Conservation (phyloP, 108 stramenopile species). For the Pinguiococcus pyrenoidosus region DNA sequence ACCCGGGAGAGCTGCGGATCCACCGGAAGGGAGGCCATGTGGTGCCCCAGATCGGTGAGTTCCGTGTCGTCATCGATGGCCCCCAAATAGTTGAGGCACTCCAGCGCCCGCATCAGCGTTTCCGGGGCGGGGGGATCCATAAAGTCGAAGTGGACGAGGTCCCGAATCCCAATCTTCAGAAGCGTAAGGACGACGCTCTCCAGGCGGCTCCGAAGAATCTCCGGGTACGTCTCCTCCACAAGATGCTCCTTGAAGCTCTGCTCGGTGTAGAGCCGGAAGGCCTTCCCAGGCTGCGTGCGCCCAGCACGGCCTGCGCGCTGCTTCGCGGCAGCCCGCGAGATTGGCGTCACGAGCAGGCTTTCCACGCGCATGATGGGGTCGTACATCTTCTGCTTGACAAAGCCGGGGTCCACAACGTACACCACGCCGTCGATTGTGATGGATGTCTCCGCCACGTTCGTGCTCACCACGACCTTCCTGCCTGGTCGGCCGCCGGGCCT, state of each 20-base stretch:
- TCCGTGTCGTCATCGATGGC: constrained; percentile 28
- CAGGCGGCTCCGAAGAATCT: constrained; percentile 15
- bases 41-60: constrained; percentile 19
- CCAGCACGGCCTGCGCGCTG: constrained; percentile 80
- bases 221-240: neutral
- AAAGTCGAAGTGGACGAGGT: constrained; percentile 70
- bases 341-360: constrained; percentile 49
- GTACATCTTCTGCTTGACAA: constrained; percentile 82
- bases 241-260: too few species aligned
- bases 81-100: constrained; percentile 25
- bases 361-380: constrained; percentile 62
- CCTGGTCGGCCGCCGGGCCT: constrained; percentile 10
- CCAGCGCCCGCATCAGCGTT: constrained; percentile 29
- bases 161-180: constrained; percentile 52
- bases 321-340: constrained; percentile 38
- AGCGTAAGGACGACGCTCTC: constrained; percentile 30
- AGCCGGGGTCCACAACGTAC: constrained; percentile 85
- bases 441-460: constrained; percentile 96
- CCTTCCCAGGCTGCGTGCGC: constrained; percentile 90
- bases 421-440: constrained; percentile 81
- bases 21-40: constrained; percentile 13
- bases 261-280: too few species aligned
- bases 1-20: constrained; percentile 8
- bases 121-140: constrained; percentile 58
- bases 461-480: constrained; percentile 81